Base-by-base conservation (phyloP, 106 monocot genomes). In the Acorus calamus region DNA sequence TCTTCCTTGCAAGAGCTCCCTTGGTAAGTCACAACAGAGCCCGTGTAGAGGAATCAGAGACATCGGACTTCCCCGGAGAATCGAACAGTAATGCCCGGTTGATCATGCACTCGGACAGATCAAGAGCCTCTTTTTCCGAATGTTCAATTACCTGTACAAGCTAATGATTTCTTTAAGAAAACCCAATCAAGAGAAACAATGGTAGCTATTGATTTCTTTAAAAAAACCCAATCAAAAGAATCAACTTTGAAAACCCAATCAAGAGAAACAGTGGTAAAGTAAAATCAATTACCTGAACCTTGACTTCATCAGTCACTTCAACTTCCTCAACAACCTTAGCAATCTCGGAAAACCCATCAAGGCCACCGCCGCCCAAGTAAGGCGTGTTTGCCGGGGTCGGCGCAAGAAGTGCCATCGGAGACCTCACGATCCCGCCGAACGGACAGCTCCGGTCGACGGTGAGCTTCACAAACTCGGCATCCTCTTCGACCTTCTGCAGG, bases 311-410 rank as follows among this genome's bases (percentile, higher is more conserved):
- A 11, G 8, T 28, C 28, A 28, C 28, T 28, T 28, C 28, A 28
- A 28, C 28, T 28, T 28, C 28, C 28, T 28, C 28, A 28, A 28
- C 28, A 28, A 28, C 28, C 28, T 28, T 28, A 28, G 28, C 28
- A 28, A 28, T 28, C 28, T 28, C 28, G 28, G 28, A 28, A 28
- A 28, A 28, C 28, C 28, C 28, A 28, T 28, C 28, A 28, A 28
- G 28, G 28, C 28, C 28, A 28, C 28, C 28, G 28, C 28, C 28
- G 28, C 28, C 28, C 28, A 28, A 28, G 28, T 75, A 73, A 2
- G 98, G 92, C 2, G 92, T 88, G 65, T 92, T 99, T 43, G 77
- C 71, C 8, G 92, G 88, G 3, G 98, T 99, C 41, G 92, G 92
- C 5, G 98, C 98, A 5, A 87, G 78, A 14, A 92, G 65, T 57